A percentile compares a stretch with the other conserved stretches of the same genome.
These are phyloP conservation scores for Peronospora destructor DNA, from an alignment of 352 stramenopile species.

Conservation along the genomic window DNA sequence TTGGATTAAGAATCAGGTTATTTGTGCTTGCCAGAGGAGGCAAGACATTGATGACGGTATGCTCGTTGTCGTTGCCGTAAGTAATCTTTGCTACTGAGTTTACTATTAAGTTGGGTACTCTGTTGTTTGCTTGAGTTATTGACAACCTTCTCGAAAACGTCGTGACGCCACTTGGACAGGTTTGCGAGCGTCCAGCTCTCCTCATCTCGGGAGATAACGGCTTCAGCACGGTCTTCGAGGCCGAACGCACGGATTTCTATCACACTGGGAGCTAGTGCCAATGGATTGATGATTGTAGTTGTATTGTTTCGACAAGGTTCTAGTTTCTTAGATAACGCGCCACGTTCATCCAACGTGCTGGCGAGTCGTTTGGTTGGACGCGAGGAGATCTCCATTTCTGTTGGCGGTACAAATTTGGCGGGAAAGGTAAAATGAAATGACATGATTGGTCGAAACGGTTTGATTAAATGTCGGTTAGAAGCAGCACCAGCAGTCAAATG, in stretches of 20 bases:
- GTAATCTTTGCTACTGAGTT: slow-evolving; percentile 35
- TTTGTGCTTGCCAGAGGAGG: slow-evolving; percentile 3
- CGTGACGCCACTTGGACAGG: slow-evolving; percentile 57
- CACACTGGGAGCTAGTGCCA: slow-evolving; percentile 16
- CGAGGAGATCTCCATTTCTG: slow-evolving; percentile 7
- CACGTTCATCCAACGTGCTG: slow-evolving; percentile 4
- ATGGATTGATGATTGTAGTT: not conserved
- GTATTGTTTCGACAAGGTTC: not conserved
- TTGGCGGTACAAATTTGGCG: slow-evolving; percentile 12
- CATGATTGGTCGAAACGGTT: slow-evolving; percentile 11
- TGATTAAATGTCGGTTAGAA: slow-evolving; percentile 39
- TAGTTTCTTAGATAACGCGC: slow-evolving; percentile 5
- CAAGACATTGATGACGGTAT: slow-evolving; percentile 61
- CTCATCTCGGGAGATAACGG: slow-evolving; percentile 47
- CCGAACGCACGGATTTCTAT: slow-evolving; percentile 64
- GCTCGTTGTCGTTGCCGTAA: slow-evolving; percentile 59
- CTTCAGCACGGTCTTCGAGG: slow-evolving; percentile 69
- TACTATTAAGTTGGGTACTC: slow-evolving; percentile 1
- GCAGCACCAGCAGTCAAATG: slow-evolving; percentile 89
- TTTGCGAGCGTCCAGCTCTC: slow-evolving; percentile 51
- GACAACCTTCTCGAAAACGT: slow-evolving; percentile 27
- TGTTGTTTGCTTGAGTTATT: slow-evolving; percentile 1
- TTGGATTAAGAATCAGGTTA: slow-evolving; percentile 7
- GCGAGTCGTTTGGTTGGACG: slow-evolving; percentile 14
- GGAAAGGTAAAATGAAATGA: slow-evolving; percentile 4